Base-by-base conservation (phyloP, 192 early-diverging fungal species). In the Rhizophagus prolifer region DNA sequence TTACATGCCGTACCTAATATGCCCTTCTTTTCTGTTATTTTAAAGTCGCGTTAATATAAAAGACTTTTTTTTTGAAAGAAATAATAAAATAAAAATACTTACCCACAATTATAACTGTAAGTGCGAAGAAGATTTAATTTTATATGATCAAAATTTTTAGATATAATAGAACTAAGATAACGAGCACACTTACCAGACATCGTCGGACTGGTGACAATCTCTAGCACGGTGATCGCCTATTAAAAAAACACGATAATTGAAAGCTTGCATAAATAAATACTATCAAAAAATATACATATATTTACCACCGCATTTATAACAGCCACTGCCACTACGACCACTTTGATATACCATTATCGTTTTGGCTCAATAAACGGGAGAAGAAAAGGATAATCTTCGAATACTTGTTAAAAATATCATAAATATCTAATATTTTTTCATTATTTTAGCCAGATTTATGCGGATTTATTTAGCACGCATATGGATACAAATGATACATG, bases 171-270 rank as follows among this genome's bases (percentile, higher is more conserved):
- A 0, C 9, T 67, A 21, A 67, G 36, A 13, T 9, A 41, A 21
- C 4, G 19, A 12, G 34, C 23, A 19, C 3, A 67, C 65, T n/a
- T 41, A 67, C 65, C 65, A 67, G 21, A 25, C 36, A 44, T 30
- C 65, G 19, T 36, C 44, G 36, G 31, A 12, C 14, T 26, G 38
- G 23, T 19, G 9, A 67, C 65, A 67, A 23, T 67, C 65, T 19
- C 65, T n/a, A 67, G 65, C 65, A 30, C 41, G 25, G 36, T 67
- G 65, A n/a, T 36, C 65, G n/a, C 31, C 65, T 67, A 67, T n/a
- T 7, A 16, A 64, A 19, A 19, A 16, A 30, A 64, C 30, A 16
- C 25, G 16, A 30, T 16, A 12, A 10, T 7, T 31, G 30, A 13
- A 30, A 30, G 10, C 7, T 54, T 54, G 50, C 19, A 64, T 12